Conservation (phyloP, 805 yeast species). For the Ogataea pini region DNA sequence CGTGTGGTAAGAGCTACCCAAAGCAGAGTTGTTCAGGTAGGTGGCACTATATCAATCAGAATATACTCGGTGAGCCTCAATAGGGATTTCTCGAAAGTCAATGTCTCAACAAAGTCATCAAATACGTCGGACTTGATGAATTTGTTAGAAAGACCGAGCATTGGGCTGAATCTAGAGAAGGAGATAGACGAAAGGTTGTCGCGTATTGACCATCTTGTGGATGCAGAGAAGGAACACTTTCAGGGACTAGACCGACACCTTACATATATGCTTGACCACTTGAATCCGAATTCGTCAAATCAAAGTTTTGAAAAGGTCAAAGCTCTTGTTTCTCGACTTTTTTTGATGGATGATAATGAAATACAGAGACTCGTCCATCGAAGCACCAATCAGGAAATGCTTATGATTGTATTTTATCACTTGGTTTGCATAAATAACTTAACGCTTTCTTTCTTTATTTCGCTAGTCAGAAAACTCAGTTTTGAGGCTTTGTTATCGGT, state of each 20-base stretch:
- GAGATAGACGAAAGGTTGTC: conserved; percentile 16
- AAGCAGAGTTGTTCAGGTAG: no score
- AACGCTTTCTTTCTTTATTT: conserved; percentile 12
- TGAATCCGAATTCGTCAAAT: conserved; percentile 10
- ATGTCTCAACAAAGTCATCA: background rate
- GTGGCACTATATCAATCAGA: background rate
- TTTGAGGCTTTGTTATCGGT: conserved; percentile 16
- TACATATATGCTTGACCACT: conserved; percentile 19
- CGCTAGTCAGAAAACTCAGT: conserved; percentile 24
- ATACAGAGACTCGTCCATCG: background rate
- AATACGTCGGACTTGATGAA: conserved; percentile 3
- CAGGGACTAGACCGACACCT: conserved; percentile 15
- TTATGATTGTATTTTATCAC: conserved; percentile 10
- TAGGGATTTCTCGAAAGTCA: background rate
- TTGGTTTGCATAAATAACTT: background rate
- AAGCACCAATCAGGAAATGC: conserved; percentile 13
- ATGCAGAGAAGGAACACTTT: conserved; percentile 15
- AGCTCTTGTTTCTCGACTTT: background rate
- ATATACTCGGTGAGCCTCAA: background rate
- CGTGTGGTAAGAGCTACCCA: no score
- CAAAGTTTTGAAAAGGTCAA: background rate
- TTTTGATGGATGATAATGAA: background rate
- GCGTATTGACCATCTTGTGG: conserved; percentile 14
- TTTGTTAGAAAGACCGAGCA: conserved; percentile 14
- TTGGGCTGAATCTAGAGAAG: conserved; percentile 5